A percentile compares a stretch with the other conserved stretches of the same genome.
Evolutionary conservation across 176 grass and related monocot genomes (phyloP).

Genomic region (Zizania latifolia): DNA sequence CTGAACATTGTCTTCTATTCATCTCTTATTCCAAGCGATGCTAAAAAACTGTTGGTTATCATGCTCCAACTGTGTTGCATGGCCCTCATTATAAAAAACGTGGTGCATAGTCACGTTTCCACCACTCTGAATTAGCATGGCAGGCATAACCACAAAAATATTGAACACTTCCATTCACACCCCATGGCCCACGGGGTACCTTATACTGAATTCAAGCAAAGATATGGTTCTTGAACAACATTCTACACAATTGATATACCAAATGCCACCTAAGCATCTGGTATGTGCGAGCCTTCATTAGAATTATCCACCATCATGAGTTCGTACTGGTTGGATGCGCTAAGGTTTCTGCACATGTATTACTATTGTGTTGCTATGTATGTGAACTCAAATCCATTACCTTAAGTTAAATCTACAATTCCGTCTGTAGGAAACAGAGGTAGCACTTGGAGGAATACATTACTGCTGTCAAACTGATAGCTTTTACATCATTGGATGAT

Average conservation of each 20-base stretch:
- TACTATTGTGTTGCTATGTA: background rate
- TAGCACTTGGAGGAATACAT: slow-evolving; percentile 45
- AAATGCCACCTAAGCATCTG: background rate
- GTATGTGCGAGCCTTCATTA: background rate
- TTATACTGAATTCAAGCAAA: background rate
- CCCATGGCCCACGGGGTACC: background rate
- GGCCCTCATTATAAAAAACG: background rate
- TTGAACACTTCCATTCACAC: background rate
- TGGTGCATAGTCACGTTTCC: background rate
- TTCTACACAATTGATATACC: background rate
- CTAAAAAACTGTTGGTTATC: background rate
- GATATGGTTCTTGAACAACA: background rate
- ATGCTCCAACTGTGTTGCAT: background rate
- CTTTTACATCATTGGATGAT: slow-evolving; percentile 40
- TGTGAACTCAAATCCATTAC: slow-evolving; percentile 7
- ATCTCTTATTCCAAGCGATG: background rate
- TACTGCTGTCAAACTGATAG: slow-evolving; percentile 37
- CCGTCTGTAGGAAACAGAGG: slow-evolving; percentile 46
- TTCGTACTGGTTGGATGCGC: background rate
- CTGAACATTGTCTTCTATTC: background rate
- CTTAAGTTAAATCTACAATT: slow-evolving; percentile 39
- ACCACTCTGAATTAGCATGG: background rate
- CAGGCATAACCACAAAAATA: background rate
- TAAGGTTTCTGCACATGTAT: background rate
- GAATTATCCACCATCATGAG: background rate